Base-by-base conservation (phyloP, 2,329 filamentous ascomycete genomes). In the Cordyceps pruinosa region DNA sequence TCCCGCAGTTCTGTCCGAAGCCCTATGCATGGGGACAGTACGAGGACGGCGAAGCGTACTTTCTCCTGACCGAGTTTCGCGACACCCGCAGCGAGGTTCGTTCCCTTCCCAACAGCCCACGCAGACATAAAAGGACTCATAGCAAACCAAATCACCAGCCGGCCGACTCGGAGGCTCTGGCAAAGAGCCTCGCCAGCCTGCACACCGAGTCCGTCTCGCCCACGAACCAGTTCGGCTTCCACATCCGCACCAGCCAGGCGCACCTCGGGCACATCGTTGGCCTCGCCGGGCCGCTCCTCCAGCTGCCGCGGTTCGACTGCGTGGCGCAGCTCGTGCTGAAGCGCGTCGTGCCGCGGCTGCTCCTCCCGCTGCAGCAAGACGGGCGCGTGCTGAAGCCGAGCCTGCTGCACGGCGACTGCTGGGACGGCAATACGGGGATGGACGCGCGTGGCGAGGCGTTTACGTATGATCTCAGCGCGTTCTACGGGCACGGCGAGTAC, bases 401-500 rank as follows among this genome's bases (percentile, higher is more conserved):
- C 28, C 53, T 70, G 2, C 55, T 70, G 5, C 69, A 72, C 32
- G 69, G 69, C 1, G 66, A 71, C 46, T 55, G 66, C 13, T 71
- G 68, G 66, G 67, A 71, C 23, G 66, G 63, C 17, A 72, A 72
- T 35, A 65, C 60, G 1, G 67, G 62, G 2, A 66, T 63, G 0
- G 63, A 71, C 42, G 53, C 60, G 53, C 57, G 59, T 0, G 63
- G 64, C 2, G 60, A 68, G 51, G 62, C 66, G 0, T 63, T 70
- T 49, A 57, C 69, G 9, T 71, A 70, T 51, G 67, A 72, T 54
- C 62, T 62, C 1, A 61, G 64, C 32, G 60, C 66, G 2, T 65
- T 69, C 17, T 71, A 71, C 51, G 68, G 58, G 1, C 68, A 70
- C 47, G 66, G 67, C 41, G 68, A 70, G 56, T 64, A 63, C 48